Conservation (phyloP, 2,329 filamentous ascomycete genomes). For the Botryosphaeria dothidea region DNA sequence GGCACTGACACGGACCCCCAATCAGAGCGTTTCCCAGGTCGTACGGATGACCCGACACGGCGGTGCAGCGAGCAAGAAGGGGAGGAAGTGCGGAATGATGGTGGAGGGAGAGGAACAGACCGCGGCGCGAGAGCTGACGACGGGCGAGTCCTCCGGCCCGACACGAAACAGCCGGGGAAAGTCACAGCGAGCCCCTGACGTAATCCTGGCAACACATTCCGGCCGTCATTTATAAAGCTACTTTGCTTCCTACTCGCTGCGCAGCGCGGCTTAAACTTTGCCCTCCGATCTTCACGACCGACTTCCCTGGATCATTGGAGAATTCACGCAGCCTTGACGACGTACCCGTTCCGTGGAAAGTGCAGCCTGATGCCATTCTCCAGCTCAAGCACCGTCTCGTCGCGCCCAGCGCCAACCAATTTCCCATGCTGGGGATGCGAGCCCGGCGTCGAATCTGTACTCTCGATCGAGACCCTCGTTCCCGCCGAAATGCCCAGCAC, state of each 20-base stretch:
- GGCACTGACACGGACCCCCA: not conserved
- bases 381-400: not conserved
- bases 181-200: conserved; percentile 4
- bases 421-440: not conserved
- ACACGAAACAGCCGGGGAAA: not conserved
- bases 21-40: not conserved
- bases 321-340: not conserved
- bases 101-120: not conserved
- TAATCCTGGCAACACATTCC: too few species aligned
- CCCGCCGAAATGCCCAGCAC: not conserved
- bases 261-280: not conserved
- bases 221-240: too few species aligned
- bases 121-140: not conserved
- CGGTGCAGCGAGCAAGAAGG: not conserved
- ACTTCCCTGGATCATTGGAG: not conserved
- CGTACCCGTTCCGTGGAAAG: conserved; percentile 12
- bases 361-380: conserved; percentile 12
- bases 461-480: not conserved
- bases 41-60: not conserved
- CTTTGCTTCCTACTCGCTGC: too few species aligned
- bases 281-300: not conserved
- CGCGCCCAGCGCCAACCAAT: not conserved
- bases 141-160: not conserved
- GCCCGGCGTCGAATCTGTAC: not conserved
- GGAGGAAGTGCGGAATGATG: not conserved